Evolutionary conservation across 2,329 filamentous ascomycete species (phyloP), one percentile per base, ranked within the genome.

Genomic region (Hypomyces rosellus): DNA sequence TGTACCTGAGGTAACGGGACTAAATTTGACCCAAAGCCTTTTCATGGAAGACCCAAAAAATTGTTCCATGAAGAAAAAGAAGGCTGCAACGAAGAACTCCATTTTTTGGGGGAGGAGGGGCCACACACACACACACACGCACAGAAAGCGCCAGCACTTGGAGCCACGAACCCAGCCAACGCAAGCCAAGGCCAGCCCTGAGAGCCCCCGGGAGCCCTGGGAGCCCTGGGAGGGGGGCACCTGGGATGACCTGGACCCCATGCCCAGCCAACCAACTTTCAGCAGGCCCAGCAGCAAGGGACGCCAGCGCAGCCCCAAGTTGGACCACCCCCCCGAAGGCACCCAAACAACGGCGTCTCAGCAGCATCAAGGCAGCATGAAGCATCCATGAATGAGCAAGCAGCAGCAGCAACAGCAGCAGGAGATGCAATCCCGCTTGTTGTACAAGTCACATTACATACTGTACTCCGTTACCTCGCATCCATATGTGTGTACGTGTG

Each of bases 61-160:
- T 34, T 52, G 41, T 52, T 52, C 46, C 46, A 49, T 49, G 50
- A 49, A 52, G 46, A 45, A 49, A 52, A 52, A 46, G 46, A 52
- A 52, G 50, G 46, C 50, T 52, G 50, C 50, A 48, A 46, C 46
- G 50, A 49, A 49, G 41, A 34, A 34, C 34, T 42, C 46, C 30
- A 42, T 3, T 6, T 40, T 41, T 39, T 37, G 36, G 34, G 34
- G 39, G 25, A 41, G 38, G 45, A 38, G 16, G 45, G 14, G 34
- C 16, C 20, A 33, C 15, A n/a, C 20, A 5, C 20, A 20, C 20
- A 20, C 5, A 20, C 20, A 20, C 20, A 20, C 20, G 20, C 20
- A 20, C 20, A 20, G 3, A 36, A 36, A 47, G 37, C 4, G 25
- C 25, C 37, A 38, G 12, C 49, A 34, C 20, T 46, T 44, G 20